phyloP scores from a whole-genome alignment of 2,329 filamentous ascomycete species.

The Ophiostoma triangulosporum region DNA sequence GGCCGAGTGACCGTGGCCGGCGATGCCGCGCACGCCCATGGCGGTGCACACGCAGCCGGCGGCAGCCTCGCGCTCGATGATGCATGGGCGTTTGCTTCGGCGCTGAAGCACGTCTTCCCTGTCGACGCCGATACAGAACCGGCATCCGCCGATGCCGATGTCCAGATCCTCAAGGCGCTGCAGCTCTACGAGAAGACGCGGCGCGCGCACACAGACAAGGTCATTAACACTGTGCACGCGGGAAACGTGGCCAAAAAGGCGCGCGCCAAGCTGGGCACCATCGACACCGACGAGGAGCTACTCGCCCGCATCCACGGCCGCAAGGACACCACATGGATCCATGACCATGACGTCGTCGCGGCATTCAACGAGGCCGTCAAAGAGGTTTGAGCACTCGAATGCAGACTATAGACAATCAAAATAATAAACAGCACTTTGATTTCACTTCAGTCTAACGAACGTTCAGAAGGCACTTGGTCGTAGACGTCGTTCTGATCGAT shows the following conservation, averaged over 20 bases:
- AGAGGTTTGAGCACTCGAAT: neutral
- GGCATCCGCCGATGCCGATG: neutral
- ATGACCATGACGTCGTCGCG: constrained; percentile 29
- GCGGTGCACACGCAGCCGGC: constrained; percentile 27
- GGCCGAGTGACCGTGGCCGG: constrained; percentile 24
- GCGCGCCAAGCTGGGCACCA: neutral
- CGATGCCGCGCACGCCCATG: constrained; percentile 25
- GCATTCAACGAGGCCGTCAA: constrained; percentile 5
- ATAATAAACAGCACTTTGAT: neutral
- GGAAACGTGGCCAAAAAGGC: constrained; percentile 17
- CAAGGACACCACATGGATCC: constrained; percentile 28
- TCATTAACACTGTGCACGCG: constrained; percentile 23
- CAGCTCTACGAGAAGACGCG: constrained; percentile 29
- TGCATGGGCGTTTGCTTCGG: constrained; percentile 27
- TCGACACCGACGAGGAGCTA: constrained; percentile 26
- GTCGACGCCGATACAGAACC: neutral
- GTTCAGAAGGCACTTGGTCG: too few species aligned
- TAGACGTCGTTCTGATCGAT: too few species aligned
- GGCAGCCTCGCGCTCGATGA: constrained; percentile 28
- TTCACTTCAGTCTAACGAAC: too few species aligned
- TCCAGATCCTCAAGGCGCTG: constrained; percentile 20
- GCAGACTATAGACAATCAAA: neutral
- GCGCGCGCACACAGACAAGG: constrained; percentile 26
- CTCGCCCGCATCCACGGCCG: constrained; percentile 22
- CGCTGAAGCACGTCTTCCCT: constrained; percentile 25